Evolutionary conservation across 768 basidiomycete species (phyloP).

Genomic region (Boletellus ananiceps): DNA sequence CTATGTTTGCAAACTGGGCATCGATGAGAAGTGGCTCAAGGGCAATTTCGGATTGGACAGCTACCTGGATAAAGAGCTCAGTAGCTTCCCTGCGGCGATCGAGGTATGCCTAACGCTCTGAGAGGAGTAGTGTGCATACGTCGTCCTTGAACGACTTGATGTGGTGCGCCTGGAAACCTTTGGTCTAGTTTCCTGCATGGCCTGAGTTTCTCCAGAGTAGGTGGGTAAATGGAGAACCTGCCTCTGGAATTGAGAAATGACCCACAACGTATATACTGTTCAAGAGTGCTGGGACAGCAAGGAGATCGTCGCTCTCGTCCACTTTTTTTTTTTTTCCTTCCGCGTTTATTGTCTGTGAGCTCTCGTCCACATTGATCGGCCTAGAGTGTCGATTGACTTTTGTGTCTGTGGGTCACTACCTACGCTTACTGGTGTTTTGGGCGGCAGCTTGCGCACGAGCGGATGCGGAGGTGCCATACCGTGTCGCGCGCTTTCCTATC

Average conservation of each 20-base stretch:
- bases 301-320: conserved; percentile 4
- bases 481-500: conserved; percentile 21
- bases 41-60: too few relatives aligned
- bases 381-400: conserved; percentile 2
- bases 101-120: conserved; percentile 19
- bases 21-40: too few relatives aligned
- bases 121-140: conserved; percentile 8
- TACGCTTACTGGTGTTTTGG: conserved; percentile 22
- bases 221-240: conserved; percentile 1
- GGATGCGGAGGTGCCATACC: conserved; percentile 31
- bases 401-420: background rate
- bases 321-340: too few relatives aligned
- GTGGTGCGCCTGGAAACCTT: conserved; percentile 22
- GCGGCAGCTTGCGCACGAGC: conserved; percentile 28
- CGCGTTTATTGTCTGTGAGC: too few relatives aligned
- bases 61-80: too few relatives aligned
- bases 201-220: too few relatives aligned
- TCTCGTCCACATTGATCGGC: conserved; percentile 19
- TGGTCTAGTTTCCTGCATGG: conserved; percentile 11
- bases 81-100: too few relatives aligned
- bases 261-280: conserved; percentile 25
- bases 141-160: conserved; percentile 16
- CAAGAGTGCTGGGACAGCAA: conserved; percentile 3
- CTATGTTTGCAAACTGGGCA: too few relatives aligned
- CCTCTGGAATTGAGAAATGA: conserved; percentile 25